Evolutionary conservation across 768 basidiomycete genomes (phyloP), one percentile per base, ranked within the genome.

Genomic region (Amyloporia xantha): DNA sequence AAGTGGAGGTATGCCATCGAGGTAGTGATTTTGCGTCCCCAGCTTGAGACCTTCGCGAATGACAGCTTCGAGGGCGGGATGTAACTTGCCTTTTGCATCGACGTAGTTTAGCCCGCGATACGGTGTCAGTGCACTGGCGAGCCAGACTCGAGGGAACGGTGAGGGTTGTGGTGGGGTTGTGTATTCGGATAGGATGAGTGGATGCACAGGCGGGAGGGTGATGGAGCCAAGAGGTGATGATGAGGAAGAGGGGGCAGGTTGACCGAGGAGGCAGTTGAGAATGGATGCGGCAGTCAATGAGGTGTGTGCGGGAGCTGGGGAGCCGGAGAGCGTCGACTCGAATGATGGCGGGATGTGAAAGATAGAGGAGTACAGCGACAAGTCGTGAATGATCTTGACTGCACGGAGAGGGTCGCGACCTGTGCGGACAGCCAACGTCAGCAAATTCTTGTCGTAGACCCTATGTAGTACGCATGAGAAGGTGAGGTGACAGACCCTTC

Each of bases 1-100:
- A 2, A 86, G 71, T 1, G 71, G 66, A 2, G 86, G 86, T 38
- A 88, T 78, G 17, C 86, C 91, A 59, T 86, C 86, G 15, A 87
- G 66, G 54, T 79, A 89, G 59, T 88, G 82, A 53, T 85, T 80
- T 57, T 86, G 84, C 17, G 75, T 72, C 9, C 90, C 89, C 23
- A 91, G 73, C 63, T 94, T 97, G 50, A 96, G 66, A 5, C 88
- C 87, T 41, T 95, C 89, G 41, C 86, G 77, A 27, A 97, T 75
- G 24, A 84, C 82, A 25, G 79, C 78, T 47, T 87, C 82, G 4
- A 84, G 74, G 1, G 80, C 77, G 5, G 75, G 70, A 9, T 76
- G 68, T 0, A 62, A 59, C 56, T 79, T 88, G 40, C 80, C 78
- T 64, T 90, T 92, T 51, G 72, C 70, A 53, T 86, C 82, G 13